Conservation (phyloP, 768 basidiomycete genomes). For the Mycena maculata region DNA sequence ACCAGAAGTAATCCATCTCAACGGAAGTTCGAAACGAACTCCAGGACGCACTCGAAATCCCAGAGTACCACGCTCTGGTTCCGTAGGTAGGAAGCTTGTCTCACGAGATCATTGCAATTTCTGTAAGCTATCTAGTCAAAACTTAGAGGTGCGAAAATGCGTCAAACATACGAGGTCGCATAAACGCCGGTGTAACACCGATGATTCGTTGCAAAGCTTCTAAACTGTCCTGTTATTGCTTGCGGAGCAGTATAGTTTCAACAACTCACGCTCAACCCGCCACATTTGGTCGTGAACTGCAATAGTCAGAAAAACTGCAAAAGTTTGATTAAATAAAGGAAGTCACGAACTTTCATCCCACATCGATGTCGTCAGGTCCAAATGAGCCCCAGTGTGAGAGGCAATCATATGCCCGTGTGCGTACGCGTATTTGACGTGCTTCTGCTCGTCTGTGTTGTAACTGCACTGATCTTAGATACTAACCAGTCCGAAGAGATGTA, state of each 20-base stretch:
- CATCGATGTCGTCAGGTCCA: constrained; percentile 50
- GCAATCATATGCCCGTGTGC: constrained; percentile 55
- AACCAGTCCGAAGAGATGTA: background rate
- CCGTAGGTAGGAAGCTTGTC: constrained; percentile 48
- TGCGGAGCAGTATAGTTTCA: background rate
- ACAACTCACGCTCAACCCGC: constrained; percentile 53
- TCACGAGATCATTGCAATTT: constrained; percentile 60
- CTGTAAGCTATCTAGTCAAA: constrained; percentile 51
- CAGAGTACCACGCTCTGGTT: constrained; percentile 53
- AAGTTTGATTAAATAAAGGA: background rate
- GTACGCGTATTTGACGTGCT: constrained; percentile 52
- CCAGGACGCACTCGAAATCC: constrained; percentile 50
- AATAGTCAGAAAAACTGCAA: background rate
- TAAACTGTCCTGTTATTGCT: constrained; percentile 25
- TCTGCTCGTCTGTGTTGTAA: constrained; percentile 47
- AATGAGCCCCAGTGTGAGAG: constrained; percentile 60
- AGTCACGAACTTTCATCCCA: constrained; percentile 53
- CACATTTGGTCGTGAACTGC: constrained; percentile 56
- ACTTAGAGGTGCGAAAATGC: background rate
- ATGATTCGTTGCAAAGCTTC: constrained; percentile 56
- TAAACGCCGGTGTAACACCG: constrained; percentile 58
- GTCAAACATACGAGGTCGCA: constrained; percentile 55
- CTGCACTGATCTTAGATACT: constrained; percentile 50
- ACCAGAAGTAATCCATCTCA: constrained; percentile 44
- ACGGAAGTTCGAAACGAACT: background rate